These are phyloP conservation scores for Sporothrix mexicana DNA, from an alignment of 2,329 filamentous ascomycete species.

Conservation along the genomic window DNA sequence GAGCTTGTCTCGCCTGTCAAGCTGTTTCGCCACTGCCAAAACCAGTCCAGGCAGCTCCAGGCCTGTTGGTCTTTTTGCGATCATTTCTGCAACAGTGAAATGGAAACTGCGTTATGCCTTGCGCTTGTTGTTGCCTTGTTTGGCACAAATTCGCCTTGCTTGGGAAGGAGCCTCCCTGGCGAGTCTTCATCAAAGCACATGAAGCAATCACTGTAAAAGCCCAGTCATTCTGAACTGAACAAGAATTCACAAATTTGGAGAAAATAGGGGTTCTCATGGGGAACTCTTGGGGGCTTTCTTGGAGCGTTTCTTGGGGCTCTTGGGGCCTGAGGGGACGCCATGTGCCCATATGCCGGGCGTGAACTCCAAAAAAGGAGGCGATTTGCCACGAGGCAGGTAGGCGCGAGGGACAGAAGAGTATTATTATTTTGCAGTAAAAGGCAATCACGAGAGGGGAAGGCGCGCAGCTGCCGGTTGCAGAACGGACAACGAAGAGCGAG, in stretches of 20 bases:
- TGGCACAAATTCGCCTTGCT: neutral
- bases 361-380: slow-evolving; percentile 6
- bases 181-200: neutral
- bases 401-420: neutral
- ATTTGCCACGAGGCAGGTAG: neutral
- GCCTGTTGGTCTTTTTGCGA: neutral
- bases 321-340: neutral
- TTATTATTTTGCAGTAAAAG: neutral
- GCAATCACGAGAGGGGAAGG: neutral
- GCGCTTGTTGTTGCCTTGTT: neutral
- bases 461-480: neutral
- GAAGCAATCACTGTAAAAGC: too few species aligned
- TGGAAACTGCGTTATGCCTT: neutral
- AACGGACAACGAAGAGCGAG: slow-evolving; percentile 3
- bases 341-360: neutral
- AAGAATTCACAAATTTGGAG: neutral
- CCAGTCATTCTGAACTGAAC: too few species aligned
- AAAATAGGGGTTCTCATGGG: neutral
- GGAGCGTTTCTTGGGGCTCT: neutral
- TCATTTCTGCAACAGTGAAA: neutral
- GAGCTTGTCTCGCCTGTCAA: neutral
- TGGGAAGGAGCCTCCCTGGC: neutral
- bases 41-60: neutral
- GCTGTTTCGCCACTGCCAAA: neutral
- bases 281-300: neutral